A percentile compares a stretch with the other conserved stretches of the same genome.
These are phyloP conservation scores for Salvia miltiorrhiza DNA, from an alignment of 257 asterid species.

Conservation along the genomic window DNA sequence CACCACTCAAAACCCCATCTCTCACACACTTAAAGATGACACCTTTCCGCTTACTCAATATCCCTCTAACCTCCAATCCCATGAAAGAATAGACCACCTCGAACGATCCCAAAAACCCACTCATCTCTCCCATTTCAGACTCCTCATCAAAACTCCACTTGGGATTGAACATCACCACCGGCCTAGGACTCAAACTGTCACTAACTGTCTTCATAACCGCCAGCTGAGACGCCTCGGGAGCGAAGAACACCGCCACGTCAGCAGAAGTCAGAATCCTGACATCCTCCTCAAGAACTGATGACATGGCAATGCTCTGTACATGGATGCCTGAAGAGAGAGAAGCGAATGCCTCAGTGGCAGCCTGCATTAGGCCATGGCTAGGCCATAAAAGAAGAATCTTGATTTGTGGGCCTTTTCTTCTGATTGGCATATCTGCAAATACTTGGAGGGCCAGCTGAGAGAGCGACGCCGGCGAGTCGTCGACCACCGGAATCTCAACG, in stretches of 20 bases:
- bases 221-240: slow-evolving; percentile 54
- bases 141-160: slow-evolving; percentile 84
- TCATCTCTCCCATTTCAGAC: slow-evolving; percentile 44
- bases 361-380: slow-evolving; percentile 31
- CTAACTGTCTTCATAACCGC: slow-evolving; percentile 43
- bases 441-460: slow-evolving; percentile 62
- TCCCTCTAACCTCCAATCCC: slow-evolving; percentile 88
- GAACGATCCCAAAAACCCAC: slow-evolving; percentile 64
- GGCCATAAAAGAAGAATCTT: slow-evolving; percentile 70
- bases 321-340: slow-evolving; percentile 36
- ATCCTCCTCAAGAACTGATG: slow-evolving; percentile 39
- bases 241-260: slow-evolving; percentile 64
- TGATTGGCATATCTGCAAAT: slow-evolving; percentile 57
- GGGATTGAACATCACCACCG: slow-evolving; percentile 79
- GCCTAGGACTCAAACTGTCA: slow-evolving; percentile 57
- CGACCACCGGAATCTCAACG: slow-evolving; percentile 73
- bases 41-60: slow-evolving; percentile 70
- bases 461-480: slow-evolving; percentile 67
- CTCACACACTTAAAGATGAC: slow-evolving; percentile 66
- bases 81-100: slow-evolving; percentile 78
- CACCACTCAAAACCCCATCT: slow-evolving; percentile 80
- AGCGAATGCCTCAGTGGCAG: slow-evolving; percentile 49
- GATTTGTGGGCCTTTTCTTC: slow-evolving; percentile 50
- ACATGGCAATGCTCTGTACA: slow-evolving; percentile 46
- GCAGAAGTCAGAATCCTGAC: slow-evolving; percentile 41